Base-by-base conservation (phyloP, 2,329 filamentous ascomycete genomes). In the Trichoderma lentiforme region DNA sequence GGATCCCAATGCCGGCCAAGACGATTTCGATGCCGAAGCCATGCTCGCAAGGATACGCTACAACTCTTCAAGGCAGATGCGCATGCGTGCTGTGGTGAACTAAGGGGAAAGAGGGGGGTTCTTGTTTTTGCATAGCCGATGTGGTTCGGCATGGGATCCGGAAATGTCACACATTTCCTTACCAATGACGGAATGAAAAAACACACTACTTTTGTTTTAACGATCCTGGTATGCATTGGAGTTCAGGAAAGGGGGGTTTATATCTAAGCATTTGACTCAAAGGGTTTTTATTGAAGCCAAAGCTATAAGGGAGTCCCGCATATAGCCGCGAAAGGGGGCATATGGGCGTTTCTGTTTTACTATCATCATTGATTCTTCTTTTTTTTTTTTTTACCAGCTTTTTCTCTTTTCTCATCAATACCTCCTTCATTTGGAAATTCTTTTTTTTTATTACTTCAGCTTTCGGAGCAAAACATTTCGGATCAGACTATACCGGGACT, bases 11-110 rank as follows among this genome's bases (percentile, higher is more conserved):
- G 76, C 80, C 24, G 83, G 84, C 36, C 81, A 82, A 1, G 84
- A 86, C 51, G 84, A 86, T 73, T 81, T 81, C 18, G 82, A 83
- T 53, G 77, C 82, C 8, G 80, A 82, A 62, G 81, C 81, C 67
- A 78, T 78, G 43, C 71, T 79, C 4, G 83, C 83, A 1, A 82
- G 80, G 73, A 73, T 86, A 70, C 78, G 82, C 53, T 86, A 82
- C 74, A 82, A 81, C 72, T 84, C 84, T 39, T 84, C 84, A 18
- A 78, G 83, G 73, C 75, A 76, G 30, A 82, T 83, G 81, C 79
- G 81, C 56, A 79, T 74, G 64, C 78, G 79, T 21, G 67, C 75
- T 15, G 71, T 66, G 15, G 72, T 18, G 2, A 72, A 72, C 24
- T 72, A 69, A n/a, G 26, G 15, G n/a, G 34, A 15, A 36, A 47